A percentile compares a stretch with the other conserved stretches of the same genome.
phyloP scores from a whole-genome alignment of 768 basidiomycete species.

The Suillus lakei region DNA sequence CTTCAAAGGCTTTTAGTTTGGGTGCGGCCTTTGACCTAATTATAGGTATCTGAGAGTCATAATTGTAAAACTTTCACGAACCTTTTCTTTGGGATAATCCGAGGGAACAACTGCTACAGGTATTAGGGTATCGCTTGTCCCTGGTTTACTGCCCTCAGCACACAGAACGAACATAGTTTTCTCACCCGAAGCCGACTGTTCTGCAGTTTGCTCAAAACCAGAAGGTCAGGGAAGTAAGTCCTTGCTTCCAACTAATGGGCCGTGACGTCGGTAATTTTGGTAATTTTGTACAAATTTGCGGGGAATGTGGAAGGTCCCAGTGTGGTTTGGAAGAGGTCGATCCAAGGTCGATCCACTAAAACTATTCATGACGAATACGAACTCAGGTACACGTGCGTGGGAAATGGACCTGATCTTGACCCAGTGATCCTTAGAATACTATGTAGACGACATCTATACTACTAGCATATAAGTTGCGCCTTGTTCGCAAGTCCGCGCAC shows the following conservation, averaged over 20 bases:
- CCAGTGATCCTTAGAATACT: not conserved
- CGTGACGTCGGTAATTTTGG: not conserved
- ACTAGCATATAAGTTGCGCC: not conserved
- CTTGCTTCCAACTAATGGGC: not conserved
- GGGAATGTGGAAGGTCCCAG: not conserved
- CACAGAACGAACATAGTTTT: not conserved
- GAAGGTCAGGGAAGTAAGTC: no score
- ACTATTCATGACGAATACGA: not conserved
- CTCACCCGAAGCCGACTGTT: not conserved
- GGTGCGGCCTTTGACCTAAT: not conserved
- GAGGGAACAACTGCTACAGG: not conserved
- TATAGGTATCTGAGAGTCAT: not conserved
- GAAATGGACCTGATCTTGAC: not conserved
- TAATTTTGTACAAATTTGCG: not conserved
- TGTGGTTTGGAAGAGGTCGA: not conserved
- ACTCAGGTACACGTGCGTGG: not conserved
- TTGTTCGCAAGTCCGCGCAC: not conserved
- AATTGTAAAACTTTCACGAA: not conserved
- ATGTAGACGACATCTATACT: not conserved
- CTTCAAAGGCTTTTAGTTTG: not conserved
- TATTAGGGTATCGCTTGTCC: not conserved
- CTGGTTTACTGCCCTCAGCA: not conserved
- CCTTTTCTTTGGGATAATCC: not conserved
- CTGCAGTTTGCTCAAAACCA: not conserved
- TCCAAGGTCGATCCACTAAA: not conserved